These are phyloP conservation scores for Priceomyces haplophilus DNA, from an alignment of 805 yeast species.

Conservation along the genomic window DNA sequence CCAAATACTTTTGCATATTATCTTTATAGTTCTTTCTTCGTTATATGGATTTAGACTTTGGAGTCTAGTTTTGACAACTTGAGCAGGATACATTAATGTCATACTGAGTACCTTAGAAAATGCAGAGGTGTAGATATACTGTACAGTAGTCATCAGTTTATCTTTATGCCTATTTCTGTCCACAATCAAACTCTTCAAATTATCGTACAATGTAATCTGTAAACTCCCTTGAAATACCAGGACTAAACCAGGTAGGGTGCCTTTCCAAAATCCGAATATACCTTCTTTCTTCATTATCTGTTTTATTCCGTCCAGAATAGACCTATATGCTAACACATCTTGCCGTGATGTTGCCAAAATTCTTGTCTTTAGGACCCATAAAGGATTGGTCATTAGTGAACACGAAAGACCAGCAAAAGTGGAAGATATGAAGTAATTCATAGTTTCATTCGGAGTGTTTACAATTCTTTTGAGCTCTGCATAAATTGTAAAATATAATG, in stretches of 20 bases:
- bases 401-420: conserved; percentile 70
- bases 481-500: conserved; percentile 77
- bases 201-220: conserved; percentile 83
- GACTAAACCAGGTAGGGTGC: conserved; percentile 68
- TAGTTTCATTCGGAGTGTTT: conserved; percentile 15
- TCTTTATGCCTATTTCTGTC: conserved; percentile 8
- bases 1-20: conserved; percentile 41
- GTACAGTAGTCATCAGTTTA: conserved; percentile 41
- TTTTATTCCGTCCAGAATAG: conserved; percentile 53
- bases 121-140: conserved; percentile 66
- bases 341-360: conserved; percentile 57
- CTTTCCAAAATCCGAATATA: conserved; percentile 61
- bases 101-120: conserved; percentile 68
- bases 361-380: conserved; percentile 94
- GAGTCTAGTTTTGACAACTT: conserved; percentile 72
- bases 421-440: conserved; percentile 35
- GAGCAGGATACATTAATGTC: conserved; percentile 74
- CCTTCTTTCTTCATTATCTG: conserved; percentile 57
- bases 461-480: conserved; percentile 47
- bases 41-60: conserved; percentile 42
- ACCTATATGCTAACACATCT: conserved; percentile 52
- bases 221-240: conserved; percentile 88
- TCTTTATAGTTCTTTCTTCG: conserved; percentile 20
- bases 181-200: conserved; percentile 48
- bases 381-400: conserved; percentile 79